Base-by-base conservation (phyloP, 163 green algal species). In the Prototheca cutis region DNA sequence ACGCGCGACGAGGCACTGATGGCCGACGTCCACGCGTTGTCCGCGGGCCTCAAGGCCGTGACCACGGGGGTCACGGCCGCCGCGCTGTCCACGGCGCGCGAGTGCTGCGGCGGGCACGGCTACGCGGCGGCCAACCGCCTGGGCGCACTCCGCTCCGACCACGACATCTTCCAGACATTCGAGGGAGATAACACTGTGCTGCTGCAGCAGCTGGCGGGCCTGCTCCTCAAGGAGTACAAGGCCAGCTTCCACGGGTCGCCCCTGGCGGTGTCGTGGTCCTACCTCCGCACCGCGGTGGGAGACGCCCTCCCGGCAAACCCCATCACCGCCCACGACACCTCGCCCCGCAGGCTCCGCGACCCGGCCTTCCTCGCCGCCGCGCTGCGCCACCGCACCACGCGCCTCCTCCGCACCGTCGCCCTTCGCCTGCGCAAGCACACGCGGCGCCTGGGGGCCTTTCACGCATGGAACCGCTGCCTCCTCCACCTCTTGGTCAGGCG, bases 101-200 rank as follows among this genome's bases (percentile, higher is more conserved):
- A 91, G 68, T 70, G 67, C 32, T 90, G 80, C 61, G 86, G 86
- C 27, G 86, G 86, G 6, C 85, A 94, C 67, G 86, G 85, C 48
- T 72, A 72, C 47, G 58, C 65, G 40, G 58, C 65, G 1, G 74
- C 89, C 8, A 94, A 93, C 73, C 77, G 86, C 23, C 74, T 94
- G 48, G 86, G 85, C n/a, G 73, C 75, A 18, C 73, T 85, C 68
- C 75, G 86, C 34, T 79, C 61, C 24, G 86, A 94, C 68, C 85
- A 93, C 60, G 86, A 93, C 82, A 92, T 93, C 72, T 93, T 91
- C 70, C 79, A 86, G 68, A 90, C 84, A 4, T 94, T 93, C 76
- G 85, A 91, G 75, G 84, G 81, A 17, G 69, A 73, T 48, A 70
- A 73, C 55, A 67, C 65, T 17, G 66, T 73, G 10, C 42, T 64